Conservation (phyloP, 2,329 filamentous ascomycete genomes). For the Fusarium sulawesiense region DNA sequence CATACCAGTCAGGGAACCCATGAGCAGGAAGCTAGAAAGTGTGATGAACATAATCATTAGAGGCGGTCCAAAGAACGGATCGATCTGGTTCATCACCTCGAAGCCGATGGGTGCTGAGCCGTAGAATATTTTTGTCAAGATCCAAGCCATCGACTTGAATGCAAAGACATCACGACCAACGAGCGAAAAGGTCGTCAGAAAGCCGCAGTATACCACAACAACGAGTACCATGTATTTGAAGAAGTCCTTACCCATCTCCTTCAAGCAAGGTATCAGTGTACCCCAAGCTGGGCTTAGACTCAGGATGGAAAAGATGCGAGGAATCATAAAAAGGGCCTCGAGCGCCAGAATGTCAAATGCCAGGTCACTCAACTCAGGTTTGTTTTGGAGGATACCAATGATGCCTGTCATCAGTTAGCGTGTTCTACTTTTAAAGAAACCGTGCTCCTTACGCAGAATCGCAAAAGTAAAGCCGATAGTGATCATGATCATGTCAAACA, state of each 20-base stretch:
- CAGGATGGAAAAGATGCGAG: constrained; percentile 86
- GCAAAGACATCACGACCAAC: constrained; percentile 77
- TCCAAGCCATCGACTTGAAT: constrained; percentile 77
- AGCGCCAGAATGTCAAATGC: constrained; percentile 91
- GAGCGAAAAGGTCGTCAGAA: constrained; percentile 86
- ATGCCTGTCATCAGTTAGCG: constrained; percentile 46
- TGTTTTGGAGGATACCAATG: constrained; percentile 59
- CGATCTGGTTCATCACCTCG: constrained; percentile 71
- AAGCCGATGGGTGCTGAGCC: constrained; percentile 82
- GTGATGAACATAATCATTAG: constrained; percentile 80
- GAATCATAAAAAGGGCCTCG: constrained; percentile 90
- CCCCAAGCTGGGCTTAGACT: constrained; percentile 92
- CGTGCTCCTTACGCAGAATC: constrained; percentile 68
- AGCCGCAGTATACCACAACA: constrained; percentile 85
- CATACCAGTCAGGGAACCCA: constrained; percentile 82
- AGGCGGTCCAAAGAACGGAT: constrained; percentile 68
- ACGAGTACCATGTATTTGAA: constrained; percentile 85
- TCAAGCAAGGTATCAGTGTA: constrained; percentile 87
- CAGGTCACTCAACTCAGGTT: constrained; percentile 74
- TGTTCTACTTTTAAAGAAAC: accelerated
- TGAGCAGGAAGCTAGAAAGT: constrained; percentile 81
- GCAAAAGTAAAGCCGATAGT: constrained; percentile 78
- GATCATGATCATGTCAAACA: constrained; percentile 80
- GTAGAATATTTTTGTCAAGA: constrained; percentile 84
- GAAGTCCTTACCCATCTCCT: constrained; percentile 95